Conservation (phyloP, 1,284 basidiomycete species). For the Naganishia albida region DNA sequence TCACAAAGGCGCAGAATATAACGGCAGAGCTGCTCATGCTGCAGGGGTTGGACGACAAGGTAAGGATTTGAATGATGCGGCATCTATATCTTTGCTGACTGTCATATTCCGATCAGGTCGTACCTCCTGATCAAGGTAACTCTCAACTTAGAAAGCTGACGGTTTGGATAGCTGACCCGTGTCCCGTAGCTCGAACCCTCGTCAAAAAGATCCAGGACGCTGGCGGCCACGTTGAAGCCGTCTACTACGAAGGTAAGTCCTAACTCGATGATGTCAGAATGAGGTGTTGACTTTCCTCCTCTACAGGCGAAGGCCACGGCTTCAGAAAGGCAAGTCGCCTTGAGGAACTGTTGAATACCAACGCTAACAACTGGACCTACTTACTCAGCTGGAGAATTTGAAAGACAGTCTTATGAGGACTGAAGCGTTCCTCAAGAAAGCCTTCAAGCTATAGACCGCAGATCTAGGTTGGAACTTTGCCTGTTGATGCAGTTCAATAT, state of each 20-base stretch:
- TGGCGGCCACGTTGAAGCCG: constrained; percentile 36
- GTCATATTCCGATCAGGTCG: constrained; percentile 34
- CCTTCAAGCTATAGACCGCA: constrained; percentile 24
- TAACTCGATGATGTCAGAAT: background rate
- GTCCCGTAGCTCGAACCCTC: constrained; percentile 39
- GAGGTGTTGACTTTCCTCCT: background rate
- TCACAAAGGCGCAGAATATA: constrained; percentile 47
- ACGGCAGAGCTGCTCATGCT: constrained; percentile 48
- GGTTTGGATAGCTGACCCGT: background rate
- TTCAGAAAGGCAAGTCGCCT: constrained; percentile 22
- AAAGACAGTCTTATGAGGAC: constrained; percentile 35
- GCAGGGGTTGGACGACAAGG: constrained; percentile 43
- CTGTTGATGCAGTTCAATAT: too few relatives aligned
- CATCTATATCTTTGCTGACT: background rate
- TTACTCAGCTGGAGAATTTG: constrained; percentile 36
- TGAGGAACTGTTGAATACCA: too few relatives aligned
- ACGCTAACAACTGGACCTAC: background rate
- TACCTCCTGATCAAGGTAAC: constrained; percentile 42
- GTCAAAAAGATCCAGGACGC: constrained; percentile 36
- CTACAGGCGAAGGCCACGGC: constrained; percentile 37
- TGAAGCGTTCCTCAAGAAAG: constrained; percentile 30
- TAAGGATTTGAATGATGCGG: constrained; percentile 34
- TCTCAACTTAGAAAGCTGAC: background rate
- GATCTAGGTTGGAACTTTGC: too few relatives aligned
- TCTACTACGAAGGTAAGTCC: constrained; percentile 36